Base-by-base conservation (phyloP, 768 basidiomycete species). In the Sistotremastrum niveocremeum region DNA sequence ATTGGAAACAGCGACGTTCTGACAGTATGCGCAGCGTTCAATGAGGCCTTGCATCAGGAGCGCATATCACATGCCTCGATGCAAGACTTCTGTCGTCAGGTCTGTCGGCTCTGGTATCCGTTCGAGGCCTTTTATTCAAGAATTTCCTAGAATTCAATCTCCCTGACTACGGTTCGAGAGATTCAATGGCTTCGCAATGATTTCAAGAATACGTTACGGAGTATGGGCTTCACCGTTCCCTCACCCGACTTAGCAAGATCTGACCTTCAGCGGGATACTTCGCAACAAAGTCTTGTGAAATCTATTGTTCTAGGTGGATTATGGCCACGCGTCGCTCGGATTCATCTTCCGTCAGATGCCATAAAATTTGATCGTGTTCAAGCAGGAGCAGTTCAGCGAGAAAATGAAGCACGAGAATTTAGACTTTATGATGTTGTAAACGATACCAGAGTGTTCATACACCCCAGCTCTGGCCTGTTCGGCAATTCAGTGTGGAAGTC, bases 351-450 rank as follows among this genome's bases (percentile, higher is more conserved):
- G 1, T 65, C 68, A 46, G 76, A 76, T 10, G 78, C 75, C 6
- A 76, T 83, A 57, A 84, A 84, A 59, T 97, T 87, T 57, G 86
- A 93, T 64, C 77, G 81, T 55, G 74, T 90, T 1, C 81, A 85
- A 51, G 77, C 77, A 5, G 93, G 93, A 2, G 76, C 88, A 0
- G 69, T 94, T 7, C 83, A 82, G 54, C 79, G 87, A 37, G 88
- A 90, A 50, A 85, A 88, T 54, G 74, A 74, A 35, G 88, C 89
- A 20, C 76, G 76, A 49, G 88, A 95, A 57, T 84, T 81, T 70
- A 81, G 81, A 60, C 72, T 90, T 51, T 85, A 73, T 52, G 90
- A 94, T 58, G 60, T 82, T 43, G 57, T 57, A 33, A 71, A 69
- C 50, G 65, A 67, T 41, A 57, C 60, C 7, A 68, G 86, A 6